These are phyloP conservation scores for Cladosporium sp. DNA, from an alignment of 2,329 filamentous ascomycete species.

Conservation along the genomic window DNA sequence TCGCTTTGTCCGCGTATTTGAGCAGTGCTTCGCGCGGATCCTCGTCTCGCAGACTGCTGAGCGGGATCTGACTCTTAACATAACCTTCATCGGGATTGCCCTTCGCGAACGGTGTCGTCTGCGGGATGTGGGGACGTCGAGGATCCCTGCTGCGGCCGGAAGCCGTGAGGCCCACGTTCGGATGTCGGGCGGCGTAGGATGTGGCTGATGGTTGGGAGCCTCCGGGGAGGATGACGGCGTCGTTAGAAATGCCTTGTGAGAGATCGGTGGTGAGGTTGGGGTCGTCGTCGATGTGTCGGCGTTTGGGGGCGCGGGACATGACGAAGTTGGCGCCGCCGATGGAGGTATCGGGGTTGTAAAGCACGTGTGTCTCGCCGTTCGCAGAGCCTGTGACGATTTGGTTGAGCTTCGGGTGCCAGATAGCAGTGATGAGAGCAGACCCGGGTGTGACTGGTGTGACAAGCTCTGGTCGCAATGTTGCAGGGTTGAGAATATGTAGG, in stretches of 20 bases:
- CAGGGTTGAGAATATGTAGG: conserved; percentile 89
- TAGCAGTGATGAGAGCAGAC: conserved; percentile 73
- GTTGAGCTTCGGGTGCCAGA: conserved; percentile 93
- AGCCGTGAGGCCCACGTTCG: conserved; percentile 69
- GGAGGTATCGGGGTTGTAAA: conserved; percentile 86
- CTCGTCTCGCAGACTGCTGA: conserved; percentile 91
- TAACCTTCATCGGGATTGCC: conserved; percentile 85
- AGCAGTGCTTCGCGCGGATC: conserved; percentile 90
- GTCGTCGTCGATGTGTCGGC: conserved; percentile 92
- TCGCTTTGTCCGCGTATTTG: conserved; percentile 89
- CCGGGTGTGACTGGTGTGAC: conserved; percentile 86
- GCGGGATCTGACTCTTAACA: conserved; percentile 80
- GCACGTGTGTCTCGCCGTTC: conserved; percentile 81
- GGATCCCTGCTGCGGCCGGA: conserved; percentile 76
- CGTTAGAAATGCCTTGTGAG: conserved; percentile 73
- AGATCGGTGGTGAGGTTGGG: conserved; percentile 80
- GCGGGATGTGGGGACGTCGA: conserved; percentile 76
- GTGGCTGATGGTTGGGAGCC: conserved; percentile 41
- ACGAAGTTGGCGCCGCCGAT: conserved; percentile 77
- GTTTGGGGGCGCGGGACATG: conserved; percentile 90
- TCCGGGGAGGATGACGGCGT: conserved; percentile 64
- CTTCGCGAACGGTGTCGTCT: conserved; percentile 84
- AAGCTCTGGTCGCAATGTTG: conserved; percentile 78
- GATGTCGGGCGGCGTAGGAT: conserved; percentile 57
- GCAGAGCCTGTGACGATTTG: conserved; percentile 93